Evolutionary conservation across 345 rosid species (phyloP).

Genomic region (thale cress (Arabidopsis thaliana)): TAIR10.1 NC_003071.7:12135501-12136000

Average conservation of each 20-base stretch:
- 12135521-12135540: slow-evolving; percentile 9
- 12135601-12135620: slow-evolving; percentile 17
- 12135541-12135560: background rate
- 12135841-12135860: slow-evolving; percentile 91
- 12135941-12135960: slow-evolving; percentile 18
- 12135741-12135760: slow-evolving; percentile 99
- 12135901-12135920: slow-evolving; percentile 96
- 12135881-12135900: slow-evolving; percentile 99
- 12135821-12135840: slow-evolving; percentile 99
- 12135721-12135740: slow-evolving; percentile 99
- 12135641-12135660: background rate
- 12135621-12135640: background rate
- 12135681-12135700: slow-evolving; percentile 97
- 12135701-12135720: slow-evolving; percentile 90
- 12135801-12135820: slow-evolving; percentile 94
- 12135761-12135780: slow-evolving; percentile 94
- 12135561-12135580: slow-evolving; percentile 23
- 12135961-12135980: slow-evolving; percentile 37
- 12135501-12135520: slow-evolving; percentile 16
- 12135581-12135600: slow-evolving; percentile 23
- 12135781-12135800: slow-evolving; percentile 97
- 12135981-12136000: slow-evolving; percentile 17
- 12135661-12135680: slow-evolving; percentile 83
- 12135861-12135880: slow-evolving; percentile 97
- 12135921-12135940: background rate